Percentiles rank a stretch among this genome's conserved stretches.
Evolutionary conservation across 305 asterid species (phyloP).

Genomic region (Fraxinus baroniana): DNA sequence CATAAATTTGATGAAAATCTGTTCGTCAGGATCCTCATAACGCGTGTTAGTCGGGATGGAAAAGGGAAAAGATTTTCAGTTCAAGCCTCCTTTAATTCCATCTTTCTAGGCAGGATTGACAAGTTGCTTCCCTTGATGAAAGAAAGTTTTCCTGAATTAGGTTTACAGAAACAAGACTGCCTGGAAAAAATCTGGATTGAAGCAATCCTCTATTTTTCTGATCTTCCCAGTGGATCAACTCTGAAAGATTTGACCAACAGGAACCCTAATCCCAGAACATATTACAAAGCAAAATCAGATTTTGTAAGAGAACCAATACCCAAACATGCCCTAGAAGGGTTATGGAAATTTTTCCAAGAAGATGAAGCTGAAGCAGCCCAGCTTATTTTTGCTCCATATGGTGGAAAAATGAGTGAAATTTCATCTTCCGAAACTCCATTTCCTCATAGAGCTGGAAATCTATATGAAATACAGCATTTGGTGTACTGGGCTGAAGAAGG

Average conservation of each 20-base stretch:
- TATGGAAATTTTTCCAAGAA: constrained; percentile 33
- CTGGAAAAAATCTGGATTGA: constrained; percentile 38
- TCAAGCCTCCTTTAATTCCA: constrained; percentile 37
- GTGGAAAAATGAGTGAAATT: constrained; percentile 43
- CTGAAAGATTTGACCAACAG: constrained; percentile 29
- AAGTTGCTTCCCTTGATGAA: constrained; percentile 33
- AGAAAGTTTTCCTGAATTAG: constrained; percentile 40
- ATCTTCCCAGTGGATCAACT: constrained; percentile 43
- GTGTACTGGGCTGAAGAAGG: constrained; percentile 37
- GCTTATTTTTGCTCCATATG: constrained; percentile 39
- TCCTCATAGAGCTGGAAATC: constrained; percentile 42
- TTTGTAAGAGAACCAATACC: constrained; percentile 34
- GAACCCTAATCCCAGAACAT: constrained; percentile 33
- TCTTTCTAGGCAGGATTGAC: constrained; percentile 33
- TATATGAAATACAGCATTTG: constrained; percentile 42
- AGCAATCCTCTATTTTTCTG: constrained; percentile 34
- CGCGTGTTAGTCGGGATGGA: background rate
- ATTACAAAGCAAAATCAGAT: constrained; percentile 49
- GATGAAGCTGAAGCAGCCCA: constrained; percentile 31
- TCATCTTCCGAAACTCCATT: constrained; percentile 32
- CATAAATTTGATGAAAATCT: constrained; percentile 27
- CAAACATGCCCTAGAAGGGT: constrained; percentile 25
- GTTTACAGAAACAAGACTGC: constrained; percentile 35
- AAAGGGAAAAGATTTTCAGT: constrained; percentile 17
- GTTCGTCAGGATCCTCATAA: constrained; percentile 32